phyloP scores from a whole-genome alignment of 1,139 yeast species.

The Yarrowia galli region DNA sequence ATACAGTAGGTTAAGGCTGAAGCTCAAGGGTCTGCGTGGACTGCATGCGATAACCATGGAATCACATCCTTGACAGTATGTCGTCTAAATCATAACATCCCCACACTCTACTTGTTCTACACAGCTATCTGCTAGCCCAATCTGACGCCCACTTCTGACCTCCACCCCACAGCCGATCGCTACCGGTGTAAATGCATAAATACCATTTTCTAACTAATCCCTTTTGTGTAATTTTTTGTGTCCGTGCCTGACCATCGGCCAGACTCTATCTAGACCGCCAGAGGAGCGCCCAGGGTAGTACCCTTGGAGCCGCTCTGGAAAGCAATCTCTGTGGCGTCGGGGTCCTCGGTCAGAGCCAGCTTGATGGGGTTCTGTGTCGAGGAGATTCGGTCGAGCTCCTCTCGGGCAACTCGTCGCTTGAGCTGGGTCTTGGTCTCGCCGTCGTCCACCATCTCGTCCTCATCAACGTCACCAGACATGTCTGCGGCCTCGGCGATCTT shows the following conservation, averaged over 20 bases:
- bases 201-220: constrained; percentile 26
- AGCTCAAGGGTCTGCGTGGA: too few relatives aligned
- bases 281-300: constrained; percentile 78
- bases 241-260: neutral
- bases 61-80: too few relatives aligned
- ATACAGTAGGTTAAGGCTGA: too few relatives aligned
- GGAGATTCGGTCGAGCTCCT: constrained; percentile 50
- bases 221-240: neutral
- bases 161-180: neutral
- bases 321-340: constrained; percentile 62
- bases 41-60: too few relatives aligned
- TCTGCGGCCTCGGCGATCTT: constrained; percentile 55
- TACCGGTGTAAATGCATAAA: constrained; percentile 14
- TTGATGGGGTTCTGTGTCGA: constrained; percentile 55
- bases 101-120: too few relatives aligned
- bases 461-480: constrained; percentile 57
- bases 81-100: too few relatives aligned
- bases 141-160: too few relatives aligned
- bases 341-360: constrained; percentile 71
- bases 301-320: constrained; percentile 67
- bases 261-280: neutral
- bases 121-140: too few relatives aligned
- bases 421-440: constrained; percentile 46
- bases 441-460: constrained; percentile 43
- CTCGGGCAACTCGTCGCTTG: constrained; percentile 48